These are phyloP conservation scores for Cenchrus fungigraminus DNA, from an alignment of 176 grass and related monocot genomes.

Conservation along the genomic window DNA sequence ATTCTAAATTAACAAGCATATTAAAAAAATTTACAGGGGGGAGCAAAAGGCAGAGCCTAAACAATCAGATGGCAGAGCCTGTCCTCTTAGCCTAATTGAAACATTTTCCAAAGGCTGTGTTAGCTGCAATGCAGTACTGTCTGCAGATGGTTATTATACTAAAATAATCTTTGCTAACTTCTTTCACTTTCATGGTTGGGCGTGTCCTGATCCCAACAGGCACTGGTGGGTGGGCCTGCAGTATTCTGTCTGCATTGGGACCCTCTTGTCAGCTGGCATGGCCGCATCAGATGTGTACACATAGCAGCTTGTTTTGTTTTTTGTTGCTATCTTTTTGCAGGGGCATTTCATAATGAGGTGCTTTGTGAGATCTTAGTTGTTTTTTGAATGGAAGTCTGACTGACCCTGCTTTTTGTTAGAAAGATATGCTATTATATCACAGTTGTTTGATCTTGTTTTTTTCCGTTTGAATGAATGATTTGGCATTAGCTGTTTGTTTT, in stretches of 20 bases:
- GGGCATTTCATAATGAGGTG: conserved; percentile 36
- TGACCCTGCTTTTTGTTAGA: conserved; percentile 35
- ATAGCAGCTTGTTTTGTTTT: not conserved
- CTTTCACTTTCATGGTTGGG: conserved; percentile 31
- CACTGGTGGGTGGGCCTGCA: conserved; percentile 8
- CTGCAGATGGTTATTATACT: conserved; percentile 15
- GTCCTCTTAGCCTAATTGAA: conserved; percentile 44
- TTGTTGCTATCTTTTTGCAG: conserved; percentile 19
- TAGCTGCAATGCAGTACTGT: conserved; percentile 34
- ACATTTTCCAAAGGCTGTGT: conserved; percentile 34
- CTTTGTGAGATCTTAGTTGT: conserved; percentile 44
- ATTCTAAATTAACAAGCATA: conserved; percentile 41
- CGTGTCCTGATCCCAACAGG: not conserved
- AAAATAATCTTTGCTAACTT: not conserved
- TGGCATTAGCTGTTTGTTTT: conserved; percentile 21
- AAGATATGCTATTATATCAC: conserved; percentile 47
- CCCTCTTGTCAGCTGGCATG: conserved; percentile 5
- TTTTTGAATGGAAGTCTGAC: conserved; percentile 42
- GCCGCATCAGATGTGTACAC: conserved; percentile 2
- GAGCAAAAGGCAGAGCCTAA: conserved; percentile 34
- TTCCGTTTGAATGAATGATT: conserved; percentile 36
- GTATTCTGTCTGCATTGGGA: not conserved
- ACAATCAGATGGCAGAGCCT: conserved; percentile 54
- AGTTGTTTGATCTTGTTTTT: conserved; percentile 47
- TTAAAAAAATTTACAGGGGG: conserved; percentile 9